These are phyloP conservation scores for Scopulariopsis brevicaulis DNA, from an alignment of 2,329 filamentous ascomycete genomes.

Conservation along the genomic window DNA sequence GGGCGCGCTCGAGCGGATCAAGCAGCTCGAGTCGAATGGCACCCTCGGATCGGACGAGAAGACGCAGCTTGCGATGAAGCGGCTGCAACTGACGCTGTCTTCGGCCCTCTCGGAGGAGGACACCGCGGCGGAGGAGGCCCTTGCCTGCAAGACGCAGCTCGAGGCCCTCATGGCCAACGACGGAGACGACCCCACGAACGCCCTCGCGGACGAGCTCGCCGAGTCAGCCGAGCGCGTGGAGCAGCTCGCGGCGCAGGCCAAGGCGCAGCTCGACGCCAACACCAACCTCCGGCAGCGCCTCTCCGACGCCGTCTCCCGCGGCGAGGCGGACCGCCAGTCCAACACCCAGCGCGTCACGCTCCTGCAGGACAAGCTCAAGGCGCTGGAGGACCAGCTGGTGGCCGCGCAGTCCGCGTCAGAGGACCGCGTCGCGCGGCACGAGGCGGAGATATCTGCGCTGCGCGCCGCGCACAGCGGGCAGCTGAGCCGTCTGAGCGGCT, in stretches of 20 bases:
- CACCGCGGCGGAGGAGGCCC: conserved; percentile 54
- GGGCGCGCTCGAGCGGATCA: conserved; percentile 55
- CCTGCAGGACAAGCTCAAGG: conserved; percentile 69
- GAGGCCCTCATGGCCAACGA: conserved; percentile 45
- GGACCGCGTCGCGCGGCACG: conserved; percentile 70
- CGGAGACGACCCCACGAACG: conserved; percentile 48
- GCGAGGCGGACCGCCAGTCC: conserved; percentile 70
- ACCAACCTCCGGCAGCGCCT: conserved; percentile 64
- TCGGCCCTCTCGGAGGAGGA: conserved; percentile 63
- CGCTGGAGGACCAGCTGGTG: conserved; percentile 74
- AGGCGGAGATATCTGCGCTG: conserved; percentile 69
- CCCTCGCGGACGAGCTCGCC: conserved; percentile 57
- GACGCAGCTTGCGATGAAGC: conserved; percentile 49
- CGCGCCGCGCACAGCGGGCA: conserved; percentile 69
- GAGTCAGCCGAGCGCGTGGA: conserved; percentile 70
- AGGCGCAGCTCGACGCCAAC: conserved; percentile 71
- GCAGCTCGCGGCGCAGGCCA: conserved; percentile 67
- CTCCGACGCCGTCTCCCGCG: conserved; percentile 66
- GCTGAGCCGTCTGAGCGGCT: conserved; percentile 59
- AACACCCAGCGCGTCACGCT: conserved; percentile 75
- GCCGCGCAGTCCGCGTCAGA: conserved; percentile 78
- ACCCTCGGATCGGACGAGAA: conserved; percentile 36
- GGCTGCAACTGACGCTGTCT: conserved; percentile 57
- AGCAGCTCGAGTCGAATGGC: conserved; percentile 44
- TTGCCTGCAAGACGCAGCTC: conserved; percentile 50